Evolutionary conservation across 2,329 filamentous ascomycete genomes (phyloP), one percentile per base, ranked within the genome.

Genomic region (Xylaria sp.): DNA sequence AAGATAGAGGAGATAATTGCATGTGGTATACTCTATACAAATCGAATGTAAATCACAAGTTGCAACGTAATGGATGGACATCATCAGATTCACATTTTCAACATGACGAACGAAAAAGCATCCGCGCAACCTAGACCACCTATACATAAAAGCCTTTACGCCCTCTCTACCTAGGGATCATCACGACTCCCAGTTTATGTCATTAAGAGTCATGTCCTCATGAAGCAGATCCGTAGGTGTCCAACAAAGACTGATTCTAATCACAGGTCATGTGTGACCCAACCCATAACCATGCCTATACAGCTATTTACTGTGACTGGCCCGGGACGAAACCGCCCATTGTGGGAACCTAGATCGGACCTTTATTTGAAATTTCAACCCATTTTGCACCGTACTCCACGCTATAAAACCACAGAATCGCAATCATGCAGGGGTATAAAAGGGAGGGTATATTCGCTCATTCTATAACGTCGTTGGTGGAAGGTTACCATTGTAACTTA

Each of bases 351-450:
- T 43, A 63, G 43, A 60, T 28, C 33, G 63, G 33, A 57, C 25
- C 18, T 39, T 62, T 20, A n/a, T 31, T 51, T 41, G 33, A 10
- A 2, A 36, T 56, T 15, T 10, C 43, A 25, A 58, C 49, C n/a
- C n/a, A 23, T 41, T 41, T 41, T 60, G 13, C 55, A 43, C 68
- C 68, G 18, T 62, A 71, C 68, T 68, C 68, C 68, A 52, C 62
- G 68, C 68, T 71, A 6, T 52, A 58, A 62, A 54, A 62, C 23
- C 39, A 64, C 23, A 62, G 33, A n/a, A 62, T 48, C 51, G 46
- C 61, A 48, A 67, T 46, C n/a, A 65, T 62, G 48, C 9, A 49
- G 48, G 54, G 18, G 58, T 64, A 64, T 31, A 51, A 48, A 25
- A n/a, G 41, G 18, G 28, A 28, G 52, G 25, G 36, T 51, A 58